These are phyloP conservation scores for Plasmodium ovale DNA, from an alignment of 169 alveolate genomes.

Conservation along the genomic window DNA sequence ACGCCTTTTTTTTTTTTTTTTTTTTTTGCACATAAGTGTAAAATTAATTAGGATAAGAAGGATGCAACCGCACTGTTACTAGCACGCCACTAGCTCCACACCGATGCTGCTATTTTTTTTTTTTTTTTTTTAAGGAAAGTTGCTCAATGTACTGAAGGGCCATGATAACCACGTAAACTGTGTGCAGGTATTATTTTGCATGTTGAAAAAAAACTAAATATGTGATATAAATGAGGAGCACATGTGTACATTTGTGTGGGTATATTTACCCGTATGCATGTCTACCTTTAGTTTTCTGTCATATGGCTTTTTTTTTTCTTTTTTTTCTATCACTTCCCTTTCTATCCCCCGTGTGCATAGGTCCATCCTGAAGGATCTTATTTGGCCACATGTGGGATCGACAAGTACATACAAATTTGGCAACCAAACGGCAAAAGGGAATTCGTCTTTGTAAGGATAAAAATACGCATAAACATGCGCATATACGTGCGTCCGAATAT, in stretches of 20 bases:
- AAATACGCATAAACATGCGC: background rate
- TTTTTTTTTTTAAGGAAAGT: constrained; percentile 50
- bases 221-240: background rate
- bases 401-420: constrained; percentile 77
- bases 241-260: too few species aligned
- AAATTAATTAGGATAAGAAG: background rate
- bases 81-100: too few species aligned
- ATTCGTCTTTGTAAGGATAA: constrained; percentile 43
- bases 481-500: background rate
- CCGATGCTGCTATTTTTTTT: too few species aligned
- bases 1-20: background rate
- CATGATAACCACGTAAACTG: constrained; percentile 79
- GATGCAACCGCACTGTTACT: too few species aligned
- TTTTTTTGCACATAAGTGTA: background rate
- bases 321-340: too few species aligned
- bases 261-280: background rate
- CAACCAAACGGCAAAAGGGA: constrained; percentile 53
- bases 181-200: constrained; percentile 44
- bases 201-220: background rate
- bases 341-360: too few species aligned
- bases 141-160: constrained; percentile 74
- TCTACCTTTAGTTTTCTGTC: background rate
- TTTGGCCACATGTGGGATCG: constrained; percentile 80
- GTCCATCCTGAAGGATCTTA: constrained; percentile 77
- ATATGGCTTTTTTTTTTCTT: background rate